Evolutionary conservation across 495 filamentous ascomycete species (phyloP).

Genomic region (Geoglossum glabrum): DNA sequence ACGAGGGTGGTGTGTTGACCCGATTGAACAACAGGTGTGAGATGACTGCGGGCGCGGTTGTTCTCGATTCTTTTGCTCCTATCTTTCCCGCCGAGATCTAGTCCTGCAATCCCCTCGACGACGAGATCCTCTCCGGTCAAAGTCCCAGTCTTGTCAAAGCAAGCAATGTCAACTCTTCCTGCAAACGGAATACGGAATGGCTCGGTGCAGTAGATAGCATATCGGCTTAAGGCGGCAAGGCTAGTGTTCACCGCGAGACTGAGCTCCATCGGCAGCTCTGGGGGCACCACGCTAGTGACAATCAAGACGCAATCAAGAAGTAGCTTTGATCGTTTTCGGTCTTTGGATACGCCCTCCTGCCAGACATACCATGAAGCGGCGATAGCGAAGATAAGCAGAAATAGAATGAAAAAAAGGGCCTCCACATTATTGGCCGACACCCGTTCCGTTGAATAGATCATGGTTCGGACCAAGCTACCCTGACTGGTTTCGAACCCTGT

Average conservation of each 20-base stretch:
- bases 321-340: slow-evolving; percentile 91
- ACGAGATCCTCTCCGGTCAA: slow-evolving; percentile 93
- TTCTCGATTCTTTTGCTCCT: slow-evolving; percentile 40
- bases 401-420: slow-evolving; percentile 87
- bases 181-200: slow-evolving; percentile 98
- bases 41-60: slow-evolving; percentile 57
- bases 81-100: slow-evolving; percentile 45
- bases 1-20: slow-evolving; percentile 75
- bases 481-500: slow-evolving; percentile 98
- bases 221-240: slow-evolving; percentile 81
- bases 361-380: slow-evolving; percentile 99
- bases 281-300: slow-evolving; percentile 89
- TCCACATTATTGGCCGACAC: slow-evolving; percentile 95
- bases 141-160: slow-evolving; percentile 98
- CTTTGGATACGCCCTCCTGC: slow-evolving; percentile 80
- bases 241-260: slow-evolving; percentile 97
- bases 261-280: slow-evolving; percentile 95
- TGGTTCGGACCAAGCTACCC: slow-evolving; percentile 89
- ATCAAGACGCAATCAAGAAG: slow-evolving; percentile 95
- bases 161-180: slow-evolving; percentile 86
- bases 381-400: slow-evolving; percentile 87
- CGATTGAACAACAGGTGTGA: slow-evolving; percentile 43
- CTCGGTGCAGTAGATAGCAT: slow-evolving; percentile 95
- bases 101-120: slow-evolving; percentile 89
- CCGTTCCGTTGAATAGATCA: slow-evolving; percentile 98